Evolutionary conservation across 805 yeast genomes (phyloP).

Genomic region (Yamadazyma sp.): DNA sequence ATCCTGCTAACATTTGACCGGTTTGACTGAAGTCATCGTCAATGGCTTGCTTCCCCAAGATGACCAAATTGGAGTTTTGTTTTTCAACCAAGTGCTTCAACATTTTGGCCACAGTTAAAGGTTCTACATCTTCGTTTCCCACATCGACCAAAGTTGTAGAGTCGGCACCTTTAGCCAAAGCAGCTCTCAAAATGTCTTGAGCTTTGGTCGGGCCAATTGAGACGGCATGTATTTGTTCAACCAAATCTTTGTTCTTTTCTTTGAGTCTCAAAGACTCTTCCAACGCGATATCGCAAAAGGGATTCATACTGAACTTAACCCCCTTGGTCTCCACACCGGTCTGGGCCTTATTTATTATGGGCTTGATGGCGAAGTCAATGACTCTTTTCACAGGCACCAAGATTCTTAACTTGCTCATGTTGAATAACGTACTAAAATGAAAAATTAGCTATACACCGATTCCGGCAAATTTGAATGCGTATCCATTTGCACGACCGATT

Average conservation of each 20-base stretch:
- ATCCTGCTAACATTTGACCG: constrained; percentile 94
- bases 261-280: constrained; percentile 88
- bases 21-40: constrained; percentile 95
- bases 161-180: constrained; percentile 95
- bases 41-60: constrained; percentile 94
- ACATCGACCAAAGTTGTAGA: constrained; percentile 78
- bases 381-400: constrained; percentile 95
- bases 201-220: constrained; percentile 86
- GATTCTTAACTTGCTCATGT: constrained; percentile 55
- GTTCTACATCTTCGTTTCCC: constrained; percentile 75
- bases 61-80: constrained; percentile 71
- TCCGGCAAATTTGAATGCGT: constrained; percentile 10
- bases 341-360: constrained; percentile 82
- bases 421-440: constrained; percentile 2
- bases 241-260: constrained; percentile 62
- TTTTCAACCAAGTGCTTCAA: constrained; percentile 70
- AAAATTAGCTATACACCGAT: too few species aligned
- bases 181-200: constrained; percentile 83
- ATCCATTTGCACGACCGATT: constrained; percentile 8
- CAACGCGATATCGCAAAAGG: constrained; percentile 96
- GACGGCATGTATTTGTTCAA: constrained; percentile 85
- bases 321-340: constrained; percentile 88
- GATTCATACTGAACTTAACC: constrained; percentile 89
- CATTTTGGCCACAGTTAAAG: constrained; percentile 85
- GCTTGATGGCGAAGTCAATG: constrained; percentile 89